Evolutionary conservation across 352 stramenopile species (phyloP), one percentile per base, ranked within the genome.

Genomic region (Globisporangium carolinianum): DNA sequence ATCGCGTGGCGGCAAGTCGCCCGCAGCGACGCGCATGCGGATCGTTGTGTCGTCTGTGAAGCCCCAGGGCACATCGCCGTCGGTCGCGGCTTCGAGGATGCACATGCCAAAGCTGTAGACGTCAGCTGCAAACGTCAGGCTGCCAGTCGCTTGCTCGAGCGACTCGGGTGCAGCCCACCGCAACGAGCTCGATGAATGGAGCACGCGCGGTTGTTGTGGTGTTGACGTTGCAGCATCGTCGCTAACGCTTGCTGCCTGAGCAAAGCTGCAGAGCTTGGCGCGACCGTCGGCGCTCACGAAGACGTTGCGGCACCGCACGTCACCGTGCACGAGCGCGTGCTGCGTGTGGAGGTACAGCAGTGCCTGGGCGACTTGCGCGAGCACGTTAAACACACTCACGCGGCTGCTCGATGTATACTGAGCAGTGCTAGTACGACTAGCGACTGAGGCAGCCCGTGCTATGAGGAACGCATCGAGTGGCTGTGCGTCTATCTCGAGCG

Each of bases 101-200:
- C 72, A 85, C 73, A 91, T 83, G 37, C 74, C 80, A 53, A 91
- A 74, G 6, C 76, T 69, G 56, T 85, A 91, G 24, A 91, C 70
- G 48, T 91, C 80, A 9, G 69, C 38, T 7, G 47, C 7, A 24
- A 62, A 62, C 9, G 47, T 39, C 11, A 64, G n/a, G 0, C 8
- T 46, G 48, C 55, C 51, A 57, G 5, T 37, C 24, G 9, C 17
- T 6, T 83, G 14, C 10, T 46, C 41, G 5, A 62, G 32, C 76
- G 49, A 55, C 48, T 91, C 80, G 0, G 80, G 76, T 9, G 80
- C 68, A 48, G 71, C 68, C 80, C 80, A 91, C 32, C 76, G 69
- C 17, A 88, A 53, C 32, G 69, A 72, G 10, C 43, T 10, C n/a
- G 6, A 9, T 7, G 3, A 2, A n/a, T 67, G 52, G 2, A 50